A percentile compares a stretch with the other conserved stretches of the same genome.
These are phyloP conservation scores for Leccinum boreale DNA, from an alignment of 768 basidiomycete genomes.

Conservation along the genomic window DNA sequence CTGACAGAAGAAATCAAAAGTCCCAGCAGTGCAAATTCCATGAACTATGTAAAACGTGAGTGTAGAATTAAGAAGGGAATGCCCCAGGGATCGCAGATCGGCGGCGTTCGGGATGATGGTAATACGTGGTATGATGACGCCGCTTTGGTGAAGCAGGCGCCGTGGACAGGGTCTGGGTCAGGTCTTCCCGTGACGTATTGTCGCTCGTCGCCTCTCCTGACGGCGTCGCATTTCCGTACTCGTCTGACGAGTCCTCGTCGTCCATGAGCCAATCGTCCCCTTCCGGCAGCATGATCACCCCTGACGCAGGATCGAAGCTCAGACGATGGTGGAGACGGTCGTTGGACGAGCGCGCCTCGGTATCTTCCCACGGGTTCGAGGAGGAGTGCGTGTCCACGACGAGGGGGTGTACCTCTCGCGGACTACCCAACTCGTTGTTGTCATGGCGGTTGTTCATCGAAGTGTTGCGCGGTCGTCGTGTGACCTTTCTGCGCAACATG, in stretches of 20 bases:
- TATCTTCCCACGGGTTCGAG: conserved; percentile 65
- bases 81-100: conserved; percentile 57
- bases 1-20: neutral
- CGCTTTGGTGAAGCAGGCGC: conserved; percentile 41
- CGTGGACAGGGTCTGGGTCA: conserved; percentile 14
- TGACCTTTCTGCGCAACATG: conserved; percentile 38
- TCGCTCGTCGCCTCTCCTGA: conserved; percentile 16
- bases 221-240: conserved; percentile 36
- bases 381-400: conserved; percentile 24
- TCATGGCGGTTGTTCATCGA: conserved; percentile 14
- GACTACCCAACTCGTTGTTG: neutral
- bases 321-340: conserved; percentile 52
- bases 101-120: conserved; percentile 76
- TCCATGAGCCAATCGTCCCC: conserved; percentile 62
- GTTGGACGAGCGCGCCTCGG: conserved; percentile 18
- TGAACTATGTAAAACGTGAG: neutral
- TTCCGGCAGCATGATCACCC: conserved; percentile 86
- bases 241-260: conserved; percentile 46
- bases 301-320: conserved; percentile 83
- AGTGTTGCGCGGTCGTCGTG: conserved; percentile 7
- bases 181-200: conserved; percentile 24
- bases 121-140: conserved; percentile 77
- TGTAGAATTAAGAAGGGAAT: conserved; percentile 33
- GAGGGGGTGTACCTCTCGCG: conserved; percentile 20
- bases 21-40: neutral